Evolutionary conservation across 1,284 basidiomycete species (phyloP).

Genomic region (Sporisorium exsertum): DNA sequence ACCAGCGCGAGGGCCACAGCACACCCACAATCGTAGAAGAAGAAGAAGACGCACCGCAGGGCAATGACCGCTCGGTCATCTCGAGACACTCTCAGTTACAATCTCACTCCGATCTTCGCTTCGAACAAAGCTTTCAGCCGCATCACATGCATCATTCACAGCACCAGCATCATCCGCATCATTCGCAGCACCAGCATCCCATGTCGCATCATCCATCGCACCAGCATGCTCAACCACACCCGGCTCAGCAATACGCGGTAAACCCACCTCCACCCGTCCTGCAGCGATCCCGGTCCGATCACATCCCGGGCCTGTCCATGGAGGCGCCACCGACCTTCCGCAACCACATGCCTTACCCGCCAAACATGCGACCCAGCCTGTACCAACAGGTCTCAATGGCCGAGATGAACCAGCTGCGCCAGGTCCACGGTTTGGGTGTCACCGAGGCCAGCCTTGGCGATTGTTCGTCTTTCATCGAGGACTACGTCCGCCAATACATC

Average conservation of each 20-base stretch:
- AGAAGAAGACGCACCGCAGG: slow-evolving; percentile 43
- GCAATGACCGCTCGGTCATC: slow-evolving; percentile 13
- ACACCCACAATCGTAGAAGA: slow-evolving; percentile 65
- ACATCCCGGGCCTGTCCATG: slow-evolving; percentile 24
- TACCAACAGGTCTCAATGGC: slow-evolving; percentile 57
- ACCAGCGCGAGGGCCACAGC: slow-evolving; percentile 49
- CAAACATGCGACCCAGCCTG: slow-evolving; percentile 51
- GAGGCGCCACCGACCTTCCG: slow-evolving; percentile 29
- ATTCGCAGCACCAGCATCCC: slow-evolving; percentile 7
- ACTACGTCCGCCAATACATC: slow-evolving; percentile 74
- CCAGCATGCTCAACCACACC: slow-evolving; percentile 8
- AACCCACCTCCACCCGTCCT: slow-evolving; percentile 23
- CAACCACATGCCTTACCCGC: slow-evolving; percentile 40
- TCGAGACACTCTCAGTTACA: slow-evolving; percentile 12
- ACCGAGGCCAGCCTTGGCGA: slow-evolving; percentile 47
- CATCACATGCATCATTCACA: slow-evolving; percentile 24
- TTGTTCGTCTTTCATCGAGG: slow-evolving; percentile 56
- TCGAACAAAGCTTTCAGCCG: slow-evolving; percentile 26
- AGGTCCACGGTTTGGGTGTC: slow-evolving; percentile 35
- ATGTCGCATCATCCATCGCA: slow-evolving; percentile 17
- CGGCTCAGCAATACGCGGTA: slow-evolving; percentile 15
- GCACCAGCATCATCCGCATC: slow-evolving; percentile 25
- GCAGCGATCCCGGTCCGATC: slow-evolving; percentile 35
- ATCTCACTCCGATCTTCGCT: slow-evolving; percentile 8
- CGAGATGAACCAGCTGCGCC: slow-evolving; percentile 45